These are phyloP conservation scores for Sporothrix pallida DNA, from an alignment of 2,329 filamentous ascomycete genomes.

Conservation along the genomic window DNA sequence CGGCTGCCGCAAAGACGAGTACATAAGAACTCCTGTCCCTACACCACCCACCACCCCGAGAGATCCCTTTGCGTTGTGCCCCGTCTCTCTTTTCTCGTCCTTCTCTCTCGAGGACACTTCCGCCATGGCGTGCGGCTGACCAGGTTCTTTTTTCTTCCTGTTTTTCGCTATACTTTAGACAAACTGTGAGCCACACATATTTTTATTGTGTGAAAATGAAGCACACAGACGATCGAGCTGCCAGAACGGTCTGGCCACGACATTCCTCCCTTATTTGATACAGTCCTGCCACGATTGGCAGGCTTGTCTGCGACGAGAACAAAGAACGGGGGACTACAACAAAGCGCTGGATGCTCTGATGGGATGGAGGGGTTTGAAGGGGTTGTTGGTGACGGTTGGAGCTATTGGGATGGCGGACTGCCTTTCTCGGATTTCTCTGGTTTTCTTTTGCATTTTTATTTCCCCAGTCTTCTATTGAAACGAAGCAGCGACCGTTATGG, in stretches of 20 bases:
- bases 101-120: background rate
- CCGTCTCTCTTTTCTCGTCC: background rate
- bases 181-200: constrained; percentile 6
- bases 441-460: constrained; percentile 1
- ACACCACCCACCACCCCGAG: background rate
- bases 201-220: background rate
- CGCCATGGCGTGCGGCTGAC: constrained; percentile 24
- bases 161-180: constrained; percentile 12
- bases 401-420: background rate
- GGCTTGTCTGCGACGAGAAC: background rate
- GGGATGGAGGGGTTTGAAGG: background rate
- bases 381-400: background rate
- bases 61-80: background rate
- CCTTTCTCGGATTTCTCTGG: background rate
- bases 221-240: background rate
- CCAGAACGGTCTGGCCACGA: background rate
- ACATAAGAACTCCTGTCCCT: constrained; percentile 38
- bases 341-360: background rate
- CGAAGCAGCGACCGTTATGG: constrained; percentile 20
- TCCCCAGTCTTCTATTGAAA: constrained; percentile 17
- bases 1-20: constrained; percentile 38
- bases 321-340: too few species aligned
- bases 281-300: too few species aligned
- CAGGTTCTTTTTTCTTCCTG: background rate
- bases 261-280: background rate